A percentile compares a stretch with the other conserved stretches of the same genome.
Evolutionary conservation across 768 basidiomycete genomes (phyloP).

Genomic region (Panus rudis): DNA sequence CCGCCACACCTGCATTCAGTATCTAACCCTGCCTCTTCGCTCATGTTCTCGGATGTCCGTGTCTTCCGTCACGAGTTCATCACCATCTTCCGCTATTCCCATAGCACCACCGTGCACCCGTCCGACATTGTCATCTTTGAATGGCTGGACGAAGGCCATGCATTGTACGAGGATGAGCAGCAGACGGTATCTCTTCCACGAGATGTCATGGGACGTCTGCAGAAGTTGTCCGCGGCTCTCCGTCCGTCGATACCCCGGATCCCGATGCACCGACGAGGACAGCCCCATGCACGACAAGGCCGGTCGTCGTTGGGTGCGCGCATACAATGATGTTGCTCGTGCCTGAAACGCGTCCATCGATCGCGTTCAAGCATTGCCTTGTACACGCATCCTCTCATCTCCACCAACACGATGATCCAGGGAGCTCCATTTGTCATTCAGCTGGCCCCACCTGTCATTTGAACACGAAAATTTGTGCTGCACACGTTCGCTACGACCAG

Average conservation of each 20-base stretch:
- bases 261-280: too few species aligned
- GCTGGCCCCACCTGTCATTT: too few species aligned
- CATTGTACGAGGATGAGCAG: slow-evolving; percentile 27
- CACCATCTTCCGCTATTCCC: slow-evolving; percentile 33
- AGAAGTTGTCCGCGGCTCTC: slow-evolving; percentile 22
- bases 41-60: slow-evolving; percentile 23
- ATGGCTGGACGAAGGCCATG: slow-evolving; percentile 22
- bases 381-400: too few species aligned
- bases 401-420: too few species aligned
- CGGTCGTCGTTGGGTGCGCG: background rate
- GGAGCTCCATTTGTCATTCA: too few species aligned
- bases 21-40: slow-evolving; percentile 19
- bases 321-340: too few species aligned
- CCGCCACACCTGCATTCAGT: background rate
- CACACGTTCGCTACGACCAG: too few species aligned
- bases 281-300: background rate
- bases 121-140: slow-evolving; percentile 29
- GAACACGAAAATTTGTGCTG: too few species aligned
- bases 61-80: slow-evolving; percentile 34
- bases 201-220: slow-evolving; percentile 27
- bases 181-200: slow-evolving; percentile 30
- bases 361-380: too few species aligned
- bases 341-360: too few species aligned
- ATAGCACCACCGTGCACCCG: slow-evolving; percentile 26
- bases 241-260: too few species aligned